Evolutionary conservation across 2,329 filamentous ascomycete genomes (phyloP), one percentile per base, ranked within the genome.

Genomic region (Periconia sp.): DNA sequence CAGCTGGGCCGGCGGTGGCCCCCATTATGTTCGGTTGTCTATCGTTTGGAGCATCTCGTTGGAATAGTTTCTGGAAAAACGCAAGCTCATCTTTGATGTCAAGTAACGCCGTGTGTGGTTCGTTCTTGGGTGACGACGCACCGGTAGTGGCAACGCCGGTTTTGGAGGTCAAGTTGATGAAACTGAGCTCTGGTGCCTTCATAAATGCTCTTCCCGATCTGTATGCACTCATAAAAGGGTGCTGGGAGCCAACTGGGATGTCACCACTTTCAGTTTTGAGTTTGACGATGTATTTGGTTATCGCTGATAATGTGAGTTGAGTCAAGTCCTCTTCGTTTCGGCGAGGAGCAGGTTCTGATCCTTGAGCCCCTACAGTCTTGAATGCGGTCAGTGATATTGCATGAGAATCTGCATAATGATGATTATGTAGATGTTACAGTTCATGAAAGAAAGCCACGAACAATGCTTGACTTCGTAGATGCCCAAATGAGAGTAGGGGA

Each of bases 151-250:
- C 23, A 27, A 3, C 23, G 8, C 33, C 33, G 11, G 15, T 37
- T n/a, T 33, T 33, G 14, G 31, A 33, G 7, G 31, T 8, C 31
- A 37, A 14, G 33, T 11, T 37, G 33, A 37, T 33, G 31, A 50
- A n/a, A 10, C 40, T 31, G 6, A 27, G 20, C 41, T 50, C 48
- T 13, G 48, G 48, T 37, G 45, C 33, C 5, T 44, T 19, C 17
- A 18, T 8, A 23, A 50, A 50, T 17, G 41, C 40, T 20, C 20
- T 20, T 35, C 48, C 48, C 17, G 30, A 19, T 9, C 41, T 44
- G 17, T 50, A 50, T 18, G n/a, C 13, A 11, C 6, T 20, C n/a
- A 35, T 13, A 35, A 50, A 50, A 9, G 48, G 48, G 33, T 50
- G 48, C 2, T 44, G 41, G 3, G 23, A 6, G 41, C 18, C 45